A percentile compares a stretch with the other conserved stretches of the same genome.
These are phyloP conservation scores for Camelina neglecta DNA, from an alignment of 345 rosid species.

Conservation along the genomic window DNA sequence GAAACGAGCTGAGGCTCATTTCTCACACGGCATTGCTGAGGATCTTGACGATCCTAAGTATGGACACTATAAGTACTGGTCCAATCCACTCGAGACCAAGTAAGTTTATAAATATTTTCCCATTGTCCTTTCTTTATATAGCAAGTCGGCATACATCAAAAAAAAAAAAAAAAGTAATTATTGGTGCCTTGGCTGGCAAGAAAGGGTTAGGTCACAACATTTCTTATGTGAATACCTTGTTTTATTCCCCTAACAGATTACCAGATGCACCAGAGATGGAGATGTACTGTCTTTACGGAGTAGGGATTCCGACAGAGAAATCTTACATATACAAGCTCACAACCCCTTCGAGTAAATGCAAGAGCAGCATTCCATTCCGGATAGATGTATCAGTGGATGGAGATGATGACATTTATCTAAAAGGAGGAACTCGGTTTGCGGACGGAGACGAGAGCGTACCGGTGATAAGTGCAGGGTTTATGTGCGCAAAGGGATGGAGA, in stretches of 20 bases:
- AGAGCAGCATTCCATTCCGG: conserved; percentile 65
- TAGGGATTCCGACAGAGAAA: conserved; percentile 75
- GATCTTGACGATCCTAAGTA: conserved; percentile 69
- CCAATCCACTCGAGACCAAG: conserved; percentile 80
- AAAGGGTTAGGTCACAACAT: neutral
- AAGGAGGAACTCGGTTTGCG: conserved; percentile 53
- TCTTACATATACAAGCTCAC: conserved; percentile 64
- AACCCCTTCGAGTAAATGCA: conserved; percentile 46
- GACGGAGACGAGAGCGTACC: conserved; percentile 78
- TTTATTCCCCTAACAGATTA: conserved; percentile 44
- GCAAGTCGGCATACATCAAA: neutral
- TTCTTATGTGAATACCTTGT: neutral
- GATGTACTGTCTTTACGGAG: conserved; percentile 68
- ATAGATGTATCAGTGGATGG: conserved; percentile 61
- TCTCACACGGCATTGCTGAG: conserved; percentile 78
- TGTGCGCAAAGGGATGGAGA: conserved; percentile 78
- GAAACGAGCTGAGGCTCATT: conserved; percentile 69
- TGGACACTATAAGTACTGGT: conserved; percentile 69
- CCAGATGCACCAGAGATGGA: conserved; percentile 79
- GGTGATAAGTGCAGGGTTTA: conserved; percentile 66
- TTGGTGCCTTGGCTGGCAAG: neutral
- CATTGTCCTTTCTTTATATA: neutral
- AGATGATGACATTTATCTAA: conserved; percentile 54
- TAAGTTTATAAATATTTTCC: conserved; percentile 41
- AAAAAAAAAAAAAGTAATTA: no score